Conservation (phyloP, 768 basidiomycete species). For the Agaricus blazei region DNA sequence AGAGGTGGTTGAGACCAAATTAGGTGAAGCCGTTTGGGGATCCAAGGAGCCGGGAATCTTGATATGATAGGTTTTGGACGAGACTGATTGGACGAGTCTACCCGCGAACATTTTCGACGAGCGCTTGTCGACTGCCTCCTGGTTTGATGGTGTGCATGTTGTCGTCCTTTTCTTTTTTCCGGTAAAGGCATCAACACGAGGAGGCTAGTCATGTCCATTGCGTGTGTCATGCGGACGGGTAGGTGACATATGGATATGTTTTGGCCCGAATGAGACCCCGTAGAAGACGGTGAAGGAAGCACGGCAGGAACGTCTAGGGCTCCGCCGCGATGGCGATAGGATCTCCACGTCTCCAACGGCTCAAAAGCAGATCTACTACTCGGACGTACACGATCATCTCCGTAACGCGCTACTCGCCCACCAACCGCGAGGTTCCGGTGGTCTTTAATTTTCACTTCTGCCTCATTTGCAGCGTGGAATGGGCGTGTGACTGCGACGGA, state of each 20-base stretch:
- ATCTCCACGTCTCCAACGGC: slow-evolving; percentile 6
- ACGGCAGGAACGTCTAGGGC: not conserved
- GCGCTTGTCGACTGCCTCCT: not conserved
- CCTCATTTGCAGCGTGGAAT: slow-evolving; percentile 8
- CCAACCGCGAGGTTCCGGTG: slow-evolving; percentile 4
- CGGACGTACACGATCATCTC: slow-evolving; percentile 13
- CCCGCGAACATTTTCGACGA: slow-evolving; percentile 9
- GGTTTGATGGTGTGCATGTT: not conserved
- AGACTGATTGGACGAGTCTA: slow-evolving; percentile 5
- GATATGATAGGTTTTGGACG: slow-evolving; percentile 3
- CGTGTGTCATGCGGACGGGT: not conserved
- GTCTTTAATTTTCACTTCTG: not conserved
- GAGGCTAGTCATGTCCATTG: not conserved
- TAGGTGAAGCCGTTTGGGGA: slow-evolving; percentile 1
- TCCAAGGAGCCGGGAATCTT: slow-evolving; percentile 1
- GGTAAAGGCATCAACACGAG: slow-evolving; percentile 2
- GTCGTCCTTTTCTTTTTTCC: not conserved
- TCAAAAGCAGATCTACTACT: slow-evolving; percentile 1
- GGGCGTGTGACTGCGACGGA: slow-evolving; percentile 9
- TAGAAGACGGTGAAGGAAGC: not conserved
- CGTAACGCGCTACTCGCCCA: not conserved
- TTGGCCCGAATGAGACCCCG: too few relatives aligned
- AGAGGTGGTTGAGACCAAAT: not conserved
- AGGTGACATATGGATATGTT: too few relatives aligned
- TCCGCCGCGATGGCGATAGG: slow-evolving; percentile 3